Evolutionary conservation across 225 moss, liverwort and hornwort genomes (phyloP).

Genomic region (Sphagnum contortum): DNA sequence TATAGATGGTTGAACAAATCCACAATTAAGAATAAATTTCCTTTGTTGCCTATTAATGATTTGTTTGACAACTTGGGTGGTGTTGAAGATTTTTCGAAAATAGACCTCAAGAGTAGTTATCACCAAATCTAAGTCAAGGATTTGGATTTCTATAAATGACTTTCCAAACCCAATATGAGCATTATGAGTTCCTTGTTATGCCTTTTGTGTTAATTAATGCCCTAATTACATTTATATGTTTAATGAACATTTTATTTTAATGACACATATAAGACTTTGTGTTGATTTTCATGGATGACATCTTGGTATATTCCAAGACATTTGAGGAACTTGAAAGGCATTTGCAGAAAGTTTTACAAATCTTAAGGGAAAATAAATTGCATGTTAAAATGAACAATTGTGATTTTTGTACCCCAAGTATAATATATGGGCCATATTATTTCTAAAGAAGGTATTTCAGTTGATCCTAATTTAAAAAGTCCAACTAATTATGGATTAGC

Average conservation of each 20-base stretch:
- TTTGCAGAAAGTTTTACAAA: not conserved
- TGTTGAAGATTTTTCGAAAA: not conserved
- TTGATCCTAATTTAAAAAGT: not conserved
- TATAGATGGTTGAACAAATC: not conserved
- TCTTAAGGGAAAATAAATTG: not conserved
- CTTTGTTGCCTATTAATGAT: not conserved
- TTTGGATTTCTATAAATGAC: not conserved
- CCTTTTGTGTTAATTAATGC: not conserved
- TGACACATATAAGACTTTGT: not conserved
- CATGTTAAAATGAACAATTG: not conserved
- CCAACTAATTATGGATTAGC: not conserved
- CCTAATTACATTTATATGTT: not conserved
- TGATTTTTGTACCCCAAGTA: not conserved
- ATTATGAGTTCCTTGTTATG: not conserved
- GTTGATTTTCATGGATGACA: constrained; percentile 1
- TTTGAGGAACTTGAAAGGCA: not conserved
- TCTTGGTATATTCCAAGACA: not conserved
- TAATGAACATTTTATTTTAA: not conserved
- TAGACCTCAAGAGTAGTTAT: not conserved
- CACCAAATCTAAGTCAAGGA: not conserved
- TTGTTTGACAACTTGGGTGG: not conserved
- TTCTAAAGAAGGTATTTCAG: not conserved
- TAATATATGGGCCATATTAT: not conserved
- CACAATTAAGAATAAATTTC: constrained; percentile 2
- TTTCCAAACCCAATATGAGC: not conserved